A percentile compares a stretch with the other conserved stretches of the same genome.
Conservation (phyloP, 139 green algal genomes). For the Choricystis sp. region DNA sequence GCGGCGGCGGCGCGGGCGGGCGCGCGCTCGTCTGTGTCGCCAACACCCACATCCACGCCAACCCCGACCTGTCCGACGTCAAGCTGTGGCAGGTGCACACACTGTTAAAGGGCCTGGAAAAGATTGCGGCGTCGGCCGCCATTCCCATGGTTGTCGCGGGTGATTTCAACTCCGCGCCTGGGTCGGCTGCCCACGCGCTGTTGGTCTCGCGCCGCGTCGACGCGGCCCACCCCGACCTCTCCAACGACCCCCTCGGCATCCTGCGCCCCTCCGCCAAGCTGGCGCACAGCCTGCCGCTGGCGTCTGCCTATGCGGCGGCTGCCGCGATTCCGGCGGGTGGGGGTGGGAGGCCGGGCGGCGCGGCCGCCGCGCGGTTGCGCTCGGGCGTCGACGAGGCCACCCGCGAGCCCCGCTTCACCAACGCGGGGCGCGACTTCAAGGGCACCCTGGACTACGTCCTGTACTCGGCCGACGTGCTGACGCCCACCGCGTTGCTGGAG, state of each 20-base stretch:
- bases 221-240: slow-evolving; percentile 30
- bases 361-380: slow-evolving; percentile 22
- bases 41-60: slow-evolving; percentile 99
- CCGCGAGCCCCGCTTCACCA: slow-evolving; percentile 57
- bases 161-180: slow-evolving; percentile 92
- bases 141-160: slow-evolving; percentile 91
- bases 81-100: slow-evolving; percentile 98
- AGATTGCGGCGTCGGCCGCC: slow-evolving; percentile 86
- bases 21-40: slow-evolving; percentile 92
- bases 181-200: slow-evolving; percentile 75
- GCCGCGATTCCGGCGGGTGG: slow-evolving; percentile 10
- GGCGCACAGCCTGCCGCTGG: slow-evolving; percentile 42
- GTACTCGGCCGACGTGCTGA: slow-evolving; percentile 63
- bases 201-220: slow-evolving; percentile 40
- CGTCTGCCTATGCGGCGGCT: slow-evolving; percentile 31
- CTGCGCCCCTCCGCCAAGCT: slow-evolving; percentile 55
- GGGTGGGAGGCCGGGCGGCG: slow-evolving; percentile 8
- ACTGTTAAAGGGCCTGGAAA: slow-evolving; percentile 96
- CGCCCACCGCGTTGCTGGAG: slow-evolving; percentile 69
- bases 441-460: slow-evolving; percentile 95
- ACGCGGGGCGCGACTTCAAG: slow-evolving; percentile 71
- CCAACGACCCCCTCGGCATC: slow-evolving; percentile 64
- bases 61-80: slow-evolving; percentile 91
- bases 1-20: background rate
- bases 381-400: slow-evolving; percentile 36